Evolutionary conservation across 306 rosid genomes (phyloP), one percentile per base, ranked within the genome.

Genomic region (Rubus idaeus): DNA sequence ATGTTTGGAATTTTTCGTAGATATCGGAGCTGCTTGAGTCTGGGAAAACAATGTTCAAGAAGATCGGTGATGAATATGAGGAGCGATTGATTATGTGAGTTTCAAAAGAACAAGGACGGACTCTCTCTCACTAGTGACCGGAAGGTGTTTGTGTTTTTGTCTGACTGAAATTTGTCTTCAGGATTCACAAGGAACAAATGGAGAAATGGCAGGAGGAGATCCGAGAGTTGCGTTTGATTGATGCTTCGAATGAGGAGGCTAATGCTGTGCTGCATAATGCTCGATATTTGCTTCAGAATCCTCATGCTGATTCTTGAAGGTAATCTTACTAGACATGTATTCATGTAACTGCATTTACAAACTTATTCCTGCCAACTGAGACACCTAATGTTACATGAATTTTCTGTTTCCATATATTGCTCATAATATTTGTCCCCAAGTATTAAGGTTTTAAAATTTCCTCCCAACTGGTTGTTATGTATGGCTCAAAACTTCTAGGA

Each of bases 131-230:
- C 11, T 30, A 26, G 46, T 64, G 69, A 1, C 2, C 6, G 69
- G 69, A 64, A 64, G 69, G 61, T 5, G 45, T 52, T 61, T 41
- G 64, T 56, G 40, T 37, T 35, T 47, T 20, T 17, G 4, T 2
- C 16, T 56, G 44, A 70, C 39, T 55, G 30, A 11, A 55, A 8
- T 68, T 64, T 40, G n/a, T 53, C 23, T 68, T 81, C 83, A 89
- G 98, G 91, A 86, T 89, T 76, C 93, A 90, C 47, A 89, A 90
- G 84, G 93, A 90, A 80, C 89, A 84, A 58, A 88, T 88, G 0
- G 95, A 92, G 69, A 89, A 89, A 70, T 94, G 98, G 97, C 93
- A 88, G 82, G 91, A 92, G 73, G 93, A 94, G 77, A 88, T 94
- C 76, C 85, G 86, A 58, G 89, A 84, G 44, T 70, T 91, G 79